Conservation (phyloP, 2,329 filamentous ascomycete genomes). For the Chrysoporthe deuterocubensis region DNA sequence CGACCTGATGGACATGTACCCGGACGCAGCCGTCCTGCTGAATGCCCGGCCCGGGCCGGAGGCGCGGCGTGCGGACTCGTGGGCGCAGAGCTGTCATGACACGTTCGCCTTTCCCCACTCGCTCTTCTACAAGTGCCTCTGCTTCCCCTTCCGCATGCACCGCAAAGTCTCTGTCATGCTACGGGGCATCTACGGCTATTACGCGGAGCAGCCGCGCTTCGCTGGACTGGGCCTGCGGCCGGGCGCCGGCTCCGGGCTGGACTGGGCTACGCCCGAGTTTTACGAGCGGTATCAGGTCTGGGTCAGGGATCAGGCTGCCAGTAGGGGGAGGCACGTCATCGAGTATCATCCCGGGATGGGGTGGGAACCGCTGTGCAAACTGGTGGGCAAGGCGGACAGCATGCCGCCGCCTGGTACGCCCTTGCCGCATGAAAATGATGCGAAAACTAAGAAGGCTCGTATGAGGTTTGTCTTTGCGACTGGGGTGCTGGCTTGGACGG, state of each 20-base stretch:
- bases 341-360: conserved; percentile 12
- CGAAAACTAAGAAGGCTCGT: not conserved
- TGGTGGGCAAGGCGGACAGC: conserved; percentile 2
- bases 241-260: not conserved
- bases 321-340: conserved; percentile 1
- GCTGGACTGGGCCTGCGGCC: not conserved
- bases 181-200: not conserved
- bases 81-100: conserved; percentile 1
- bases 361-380: conserved; percentile 12
- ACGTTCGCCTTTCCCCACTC: not conserved
- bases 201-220: conserved; percentile 5
- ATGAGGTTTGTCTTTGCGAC: not conserved
- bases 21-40: conserved; percentile 38
- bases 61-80: not conserved
- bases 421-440: conserved; percentile 41
- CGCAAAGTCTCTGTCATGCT: conserved; percentile 5
- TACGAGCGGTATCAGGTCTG: conserved; percentile 6
- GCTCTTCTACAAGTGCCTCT: not conserved
- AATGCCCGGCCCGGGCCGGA: conserved; percentile 31
- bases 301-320: not conserved
- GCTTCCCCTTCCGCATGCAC: conserved; percentile 8
- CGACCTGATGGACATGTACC: conserved; percentile 45
- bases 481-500: not conserved
- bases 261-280: conserved; percentile 8
- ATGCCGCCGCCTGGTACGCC: conserved; percentile 37